phyloP scores from a whole-genome alignment of 1,139 yeast species.

The Diutina mesorugosa region DNA sequence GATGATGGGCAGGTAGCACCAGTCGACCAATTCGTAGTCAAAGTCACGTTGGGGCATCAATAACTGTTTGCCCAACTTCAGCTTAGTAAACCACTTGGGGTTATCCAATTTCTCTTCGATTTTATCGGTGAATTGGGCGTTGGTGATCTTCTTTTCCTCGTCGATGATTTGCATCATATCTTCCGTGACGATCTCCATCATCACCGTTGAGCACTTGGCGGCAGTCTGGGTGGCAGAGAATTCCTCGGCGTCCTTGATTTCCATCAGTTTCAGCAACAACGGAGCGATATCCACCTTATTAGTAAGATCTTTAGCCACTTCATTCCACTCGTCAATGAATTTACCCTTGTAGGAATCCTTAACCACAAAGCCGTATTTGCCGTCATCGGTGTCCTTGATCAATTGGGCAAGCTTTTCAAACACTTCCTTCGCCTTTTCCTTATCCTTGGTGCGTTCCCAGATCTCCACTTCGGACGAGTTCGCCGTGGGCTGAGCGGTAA shows the following conservation, averaged over 20 bases:
- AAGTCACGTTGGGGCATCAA: slow-evolving; percentile 36
- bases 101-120: slow-evolving; percentile 77
- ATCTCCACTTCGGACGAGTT: slow-evolving; percentile 41
- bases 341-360: slow-evolving; percentile 78
- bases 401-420: slow-evolving; percentile 47
- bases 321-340: slow-evolving; percentile 69
- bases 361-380: slow-evolving; percentile 46
- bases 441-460: slow-evolving; percentile 74
- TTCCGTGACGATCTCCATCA: slow-evolving; percentile 77
- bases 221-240: slow-evolving; percentile 55
- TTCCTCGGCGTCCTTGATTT: slow-evolving; percentile 73
- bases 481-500: slow-evolving; percentile 27
- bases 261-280: slow-evolving; percentile 45
- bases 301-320: slow-evolving; percentile 32
- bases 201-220: slow-evolving; percentile 62
- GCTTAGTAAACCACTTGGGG: slow-evolving; percentile 53
- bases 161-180: slow-evolving; percentile 84
- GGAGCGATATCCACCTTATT: slow-evolving; percentile 45
- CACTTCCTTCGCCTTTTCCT: slow-evolving; percentile 55
- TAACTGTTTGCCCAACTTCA: slow-evolving; percentile 44
- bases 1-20: slow-evolving; percentile 90
- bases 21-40: slow-evolving; percentile 70
- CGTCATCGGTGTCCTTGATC: slow-evolving; percentile 22
- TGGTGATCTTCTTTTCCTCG: slow-evolving; percentile 69
- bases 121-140: slow-evolving; percentile 60